phyloP scores from a whole-genome alignment of 352 stramenopile genomes.

The Pythium utonaiense region DNA sequence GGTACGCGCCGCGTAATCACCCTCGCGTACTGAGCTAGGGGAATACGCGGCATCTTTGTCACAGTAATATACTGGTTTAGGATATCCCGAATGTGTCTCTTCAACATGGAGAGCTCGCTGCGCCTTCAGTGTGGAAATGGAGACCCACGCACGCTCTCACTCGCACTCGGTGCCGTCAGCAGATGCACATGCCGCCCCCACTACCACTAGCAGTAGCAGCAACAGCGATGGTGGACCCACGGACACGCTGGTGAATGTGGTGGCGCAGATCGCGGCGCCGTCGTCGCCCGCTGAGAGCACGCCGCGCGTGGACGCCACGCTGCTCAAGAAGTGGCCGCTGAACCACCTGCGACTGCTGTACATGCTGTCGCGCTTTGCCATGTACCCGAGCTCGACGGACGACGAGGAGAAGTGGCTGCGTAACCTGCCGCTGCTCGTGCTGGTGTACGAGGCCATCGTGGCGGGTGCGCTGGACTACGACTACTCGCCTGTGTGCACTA shows the following conservation, averaged over 20 bases:
- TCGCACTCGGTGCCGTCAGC: neutral
- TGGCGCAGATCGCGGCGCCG: neutral
- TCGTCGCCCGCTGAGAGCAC: neutral
- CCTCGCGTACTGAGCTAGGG: neutral
- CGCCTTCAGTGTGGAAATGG: neutral
- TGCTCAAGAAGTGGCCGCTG: constrained; percentile 35
- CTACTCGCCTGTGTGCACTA: constrained; percentile 93
- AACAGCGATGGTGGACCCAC: neutral
- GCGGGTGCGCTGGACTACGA: constrained; percentile 94
- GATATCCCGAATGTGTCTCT: constrained; percentile 7
- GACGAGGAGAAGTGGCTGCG: constrained; percentile 95
- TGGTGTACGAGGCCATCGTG: constrained; percentile 97
- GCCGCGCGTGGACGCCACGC: constrained; percentile 3
- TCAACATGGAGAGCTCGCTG: constrained; percentile 9
- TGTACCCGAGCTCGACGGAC: constrained; percentile 80
- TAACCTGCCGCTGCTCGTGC: constrained; percentile 93
- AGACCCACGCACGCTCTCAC: constrained; percentile 4
- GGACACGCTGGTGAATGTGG: neutral
- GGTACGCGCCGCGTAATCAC: constrained; percentile 1
- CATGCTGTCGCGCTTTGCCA: constrained; percentile 94
- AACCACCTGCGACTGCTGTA: constrained; percentile 97
- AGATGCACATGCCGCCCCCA: no score
- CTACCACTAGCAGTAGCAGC: neutral
- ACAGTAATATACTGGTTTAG: neutral
- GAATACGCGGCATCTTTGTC: neutral